Evolutionary conservation across 306 rosid genomes (phyloP).

Genomic region (Lathyrus sativus): DNA sequence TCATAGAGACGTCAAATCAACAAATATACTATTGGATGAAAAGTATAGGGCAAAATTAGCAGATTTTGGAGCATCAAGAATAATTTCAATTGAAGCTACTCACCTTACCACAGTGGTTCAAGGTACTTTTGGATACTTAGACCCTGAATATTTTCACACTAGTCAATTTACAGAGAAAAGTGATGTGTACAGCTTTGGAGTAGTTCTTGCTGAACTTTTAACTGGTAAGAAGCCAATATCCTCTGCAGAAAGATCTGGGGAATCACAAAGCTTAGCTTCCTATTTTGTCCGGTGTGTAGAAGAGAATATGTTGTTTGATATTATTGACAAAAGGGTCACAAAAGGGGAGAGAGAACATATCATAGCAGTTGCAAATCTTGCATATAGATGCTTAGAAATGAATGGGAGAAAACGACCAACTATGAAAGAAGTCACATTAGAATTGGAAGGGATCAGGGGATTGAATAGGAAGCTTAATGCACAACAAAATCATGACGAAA

Average conservation of each 20-base stretch:
- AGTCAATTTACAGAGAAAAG: constrained; percentile 44
- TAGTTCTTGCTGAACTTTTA: constrained; percentile 44
- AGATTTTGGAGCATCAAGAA: constrained; percentile 45
- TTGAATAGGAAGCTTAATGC: constrained; percentile 2
- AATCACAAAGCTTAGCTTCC: constrained; percentile 37
- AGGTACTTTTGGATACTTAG: constrained; percentile 46
- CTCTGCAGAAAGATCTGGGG: neutral
- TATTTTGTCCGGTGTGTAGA: constrained; percentile 40
- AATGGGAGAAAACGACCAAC: constrained; percentile 57
- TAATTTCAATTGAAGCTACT: constrained; percentile 38
- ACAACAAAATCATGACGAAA: constrained; percentile 31
- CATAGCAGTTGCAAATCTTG: constrained; percentile 45
- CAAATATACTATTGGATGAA: constrained; percentile 44
- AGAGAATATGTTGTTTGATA: constrained; percentile 33
- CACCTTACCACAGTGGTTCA: constrained; percentile 43
- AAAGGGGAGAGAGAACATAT: constrained; percentile 39
- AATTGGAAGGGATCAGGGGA: constrained; percentile 41
- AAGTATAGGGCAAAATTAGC: constrained; percentile 38
- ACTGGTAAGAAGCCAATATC: constrained; percentile 33
- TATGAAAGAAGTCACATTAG: constrained; percentile 52
- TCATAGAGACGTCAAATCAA: constrained; percentile 44
- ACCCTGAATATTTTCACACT: constrained; percentile 40
- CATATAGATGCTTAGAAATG: constrained; percentile 46
- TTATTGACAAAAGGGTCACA: constrained; percentile 40
- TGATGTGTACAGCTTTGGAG: constrained; percentile 45